A percentile compares a stretch with the other conserved stretches of the same genome.
These are phyloP conservation scores for Porpolomopsis calyptriformis DNA, from an alignment of 768 basidiomycete genomes.

Conservation along the genomic window DNA sequence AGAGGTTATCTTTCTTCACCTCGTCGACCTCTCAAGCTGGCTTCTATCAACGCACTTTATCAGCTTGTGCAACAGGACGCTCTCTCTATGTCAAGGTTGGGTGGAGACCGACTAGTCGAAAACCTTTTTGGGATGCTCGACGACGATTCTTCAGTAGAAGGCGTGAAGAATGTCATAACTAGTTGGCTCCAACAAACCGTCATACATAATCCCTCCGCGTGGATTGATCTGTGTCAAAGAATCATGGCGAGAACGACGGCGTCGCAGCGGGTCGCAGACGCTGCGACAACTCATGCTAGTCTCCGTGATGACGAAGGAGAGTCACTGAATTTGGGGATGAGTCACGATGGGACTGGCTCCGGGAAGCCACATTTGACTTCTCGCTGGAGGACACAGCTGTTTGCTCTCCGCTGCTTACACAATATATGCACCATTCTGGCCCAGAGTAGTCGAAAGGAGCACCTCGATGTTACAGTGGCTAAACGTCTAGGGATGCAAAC, in stretches of 20 bases:
- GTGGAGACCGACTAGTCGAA: slow-evolving; percentile 89
- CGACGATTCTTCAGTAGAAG: slow-evolving; percentile 87
- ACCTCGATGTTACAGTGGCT: slow-evolving; percentile 71
- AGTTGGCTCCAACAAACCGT: slow-evolving; percentile 96
- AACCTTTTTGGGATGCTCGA: slow-evolving; percentile 93
- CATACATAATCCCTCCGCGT: slow-evolving; percentile 84
- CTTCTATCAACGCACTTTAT: slow-evolving; percentile 92
- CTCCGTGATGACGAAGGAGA: slow-evolving; percentile 87
- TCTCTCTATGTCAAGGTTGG: slow-evolving; percentile 79
- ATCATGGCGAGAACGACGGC: slow-evolving; percentile 95
- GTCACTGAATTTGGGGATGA: slow-evolving; percentile 60
- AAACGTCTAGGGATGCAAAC: slow-evolving; percentile 44
- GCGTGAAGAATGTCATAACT: slow-evolving; percentile 84
- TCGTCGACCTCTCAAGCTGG: slow-evolving; percentile 78
- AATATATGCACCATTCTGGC: slow-evolving; percentile 72
- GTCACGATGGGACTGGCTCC: slow-evolving; percentile 29
- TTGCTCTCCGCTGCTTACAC: slow-evolving; percentile 87
- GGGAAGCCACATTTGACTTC: slow-evolving; percentile 47
- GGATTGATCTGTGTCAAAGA: slow-evolving; percentile 95
- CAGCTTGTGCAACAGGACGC: slow-evolving; percentile 96
- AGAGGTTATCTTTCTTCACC: slow-evolving; percentile 70
- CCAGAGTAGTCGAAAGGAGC: slow-evolving; percentile 65
- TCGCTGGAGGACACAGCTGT: slow-evolving; percentile 93
- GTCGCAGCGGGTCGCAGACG: slow-evolving; percentile 62
- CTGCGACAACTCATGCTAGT: slow-evolving; percentile 37